phyloP scores from a whole-genome alignment of 2,329 filamentous ascomycete genomes.

The Alternaria novae-zelandiae region DNA sequence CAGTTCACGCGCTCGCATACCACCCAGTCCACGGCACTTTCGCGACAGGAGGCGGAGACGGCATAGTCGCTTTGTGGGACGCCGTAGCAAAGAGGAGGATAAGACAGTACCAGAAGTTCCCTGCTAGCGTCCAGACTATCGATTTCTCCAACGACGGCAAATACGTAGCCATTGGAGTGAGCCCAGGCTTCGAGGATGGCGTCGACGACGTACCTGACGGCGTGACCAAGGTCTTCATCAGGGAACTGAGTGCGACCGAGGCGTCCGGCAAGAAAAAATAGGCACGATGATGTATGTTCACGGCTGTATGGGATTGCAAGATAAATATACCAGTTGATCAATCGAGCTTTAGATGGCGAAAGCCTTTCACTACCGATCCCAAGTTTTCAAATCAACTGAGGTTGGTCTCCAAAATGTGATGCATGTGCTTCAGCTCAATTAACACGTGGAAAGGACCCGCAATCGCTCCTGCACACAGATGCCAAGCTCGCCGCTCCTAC shows the following conservation, averaged over 20 bases:
- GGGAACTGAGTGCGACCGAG: constrained; percentile 86
- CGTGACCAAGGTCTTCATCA: constrained; percentile 75
- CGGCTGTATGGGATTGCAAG: neutral
- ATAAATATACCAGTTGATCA: constrained; percentile 3
- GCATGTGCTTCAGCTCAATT: neutral
- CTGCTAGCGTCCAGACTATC: constrained; percentile 77
- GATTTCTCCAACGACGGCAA: constrained; percentile 79
- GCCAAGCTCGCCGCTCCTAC: neutral
- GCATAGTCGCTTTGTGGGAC: constrained; percentile 92
- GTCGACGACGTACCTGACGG: constrained; percentile 80
- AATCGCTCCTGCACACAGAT: neutral
- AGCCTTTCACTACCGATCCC: neutral
- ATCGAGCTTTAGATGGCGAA: neutral
- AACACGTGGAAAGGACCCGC: neutral
- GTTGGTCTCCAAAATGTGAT: neutral
- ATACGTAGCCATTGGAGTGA: constrained; percentile 79
- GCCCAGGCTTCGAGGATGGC: constrained; percentile 87
- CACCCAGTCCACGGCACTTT: constrained; percentile 85
- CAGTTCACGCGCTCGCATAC: constrained; percentile 88
- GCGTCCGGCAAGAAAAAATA: constrained; percentile 81
- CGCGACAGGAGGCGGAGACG: constrained; percentile 87
- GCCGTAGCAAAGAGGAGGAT: constrained; percentile 88
- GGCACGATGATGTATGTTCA: neutral
- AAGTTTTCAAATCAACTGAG: neutral
- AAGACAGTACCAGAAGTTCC: constrained; percentile 85